A percentile compares a stretch with the other conserved stretches of the same genome.
Conservation (phyloP, 495 filamentous ascomycete species). For the Penicillium desertorum region DNA sequence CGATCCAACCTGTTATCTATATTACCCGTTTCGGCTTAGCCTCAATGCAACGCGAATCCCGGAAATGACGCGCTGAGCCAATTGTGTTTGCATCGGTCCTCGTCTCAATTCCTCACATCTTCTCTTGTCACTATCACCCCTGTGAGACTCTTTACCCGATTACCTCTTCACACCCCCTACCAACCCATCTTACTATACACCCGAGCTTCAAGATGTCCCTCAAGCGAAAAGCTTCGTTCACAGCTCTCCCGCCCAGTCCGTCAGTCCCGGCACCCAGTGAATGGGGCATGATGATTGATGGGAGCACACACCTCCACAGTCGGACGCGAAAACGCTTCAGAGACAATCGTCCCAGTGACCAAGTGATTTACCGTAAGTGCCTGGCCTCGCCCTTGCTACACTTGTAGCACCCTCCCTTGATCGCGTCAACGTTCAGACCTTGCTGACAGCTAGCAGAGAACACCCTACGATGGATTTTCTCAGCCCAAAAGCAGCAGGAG, state of each 20-base stretch:
- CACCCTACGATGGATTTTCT: conserved; percentile 49
- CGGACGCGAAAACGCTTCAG: conserved; percentile 55
- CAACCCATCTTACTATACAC: neutral
- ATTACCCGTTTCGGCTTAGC: conserved; percentile 28
- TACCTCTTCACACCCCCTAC: neutral
- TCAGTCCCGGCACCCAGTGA: conserved; percentile 29
- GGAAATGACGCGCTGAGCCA: conserved; percentile 24
- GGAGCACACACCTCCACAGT: conserved; percentile 46
- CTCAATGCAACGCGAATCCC: conserved; percentile 25
- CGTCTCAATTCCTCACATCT: conserved; percentile 13
- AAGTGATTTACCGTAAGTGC: conserved; percentile 46
- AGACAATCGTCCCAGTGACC: conserved; percentile 48
- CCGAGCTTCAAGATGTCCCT: conserved; percentile 37
- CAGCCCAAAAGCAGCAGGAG: conserved; percentile 38
- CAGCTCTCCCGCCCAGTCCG: conserved; percentile 34
- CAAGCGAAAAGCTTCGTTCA: conserved; percentile 53
- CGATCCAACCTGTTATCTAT: conserved; percentile 11
- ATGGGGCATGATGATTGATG: conserved; percentile 28
- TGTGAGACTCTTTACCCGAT: neutral
- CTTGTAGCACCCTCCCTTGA: neutral
- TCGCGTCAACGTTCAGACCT: conserved; percentile 1
- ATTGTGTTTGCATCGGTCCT: conserved; percentile 19
- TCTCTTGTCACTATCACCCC: neutral
- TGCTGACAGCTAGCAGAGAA: conserved; percentile 39
- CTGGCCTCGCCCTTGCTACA: neutral